A percentile compares a stretch with the other conserved stretches of the same genome.
phyloP scores from a whole-genome alignment of 2,329 filamentous ascomycete genomes.

The Sordariomycetes sp. region DNA sequence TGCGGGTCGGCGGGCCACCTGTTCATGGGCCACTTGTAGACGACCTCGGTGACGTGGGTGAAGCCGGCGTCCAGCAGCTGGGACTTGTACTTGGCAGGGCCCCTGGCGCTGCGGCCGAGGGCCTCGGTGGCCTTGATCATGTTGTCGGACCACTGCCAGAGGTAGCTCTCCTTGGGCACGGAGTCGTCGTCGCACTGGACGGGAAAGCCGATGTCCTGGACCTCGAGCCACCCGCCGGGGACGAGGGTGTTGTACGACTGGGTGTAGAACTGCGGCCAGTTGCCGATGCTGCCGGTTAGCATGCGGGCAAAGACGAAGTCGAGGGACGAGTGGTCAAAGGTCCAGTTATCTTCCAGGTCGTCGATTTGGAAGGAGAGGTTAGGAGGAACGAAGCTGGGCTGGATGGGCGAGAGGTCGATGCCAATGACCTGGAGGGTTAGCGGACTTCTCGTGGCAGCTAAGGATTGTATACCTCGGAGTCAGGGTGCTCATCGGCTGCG shows the following conservation, averaged over 20 bases:
- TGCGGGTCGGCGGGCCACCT: conserved; percentile 40
- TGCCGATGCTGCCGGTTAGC: conserved; percentile 18
- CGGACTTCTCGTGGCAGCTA: neutral
- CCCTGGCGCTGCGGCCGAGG: conserved; percentile 9
- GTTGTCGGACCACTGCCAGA: conserved; percentile 10
- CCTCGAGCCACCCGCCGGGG: conserved; percentile 46
- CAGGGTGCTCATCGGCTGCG: conserved; percentile 14
- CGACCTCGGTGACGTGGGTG: conserved; percentile 8
- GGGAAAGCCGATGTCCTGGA: conserved; percentile 35
- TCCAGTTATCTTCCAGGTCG: conserved; percentile 24
- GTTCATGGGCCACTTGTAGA: conserved; percentile 33
- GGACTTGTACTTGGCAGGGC: conserved; percentile 3
- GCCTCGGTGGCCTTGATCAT: conserved; percentile 13
- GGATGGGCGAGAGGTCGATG: conserved; percentile 23
- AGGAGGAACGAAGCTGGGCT: conserved; percentile 25
- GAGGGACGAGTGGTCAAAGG: conserved; percentile 17
- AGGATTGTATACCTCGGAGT: conserved; percentile 9
- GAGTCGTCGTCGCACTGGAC: conserved; percentile 15
- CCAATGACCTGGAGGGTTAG: conserved; percentile 14
- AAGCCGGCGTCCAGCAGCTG: conserved; percentile 12
- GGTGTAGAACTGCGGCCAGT: conserved; percentile 15
- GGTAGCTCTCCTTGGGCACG: conserved; percentile 6
- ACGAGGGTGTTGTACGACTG: conserved; percentile 26
- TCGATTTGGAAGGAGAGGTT: conserved; percentile 35
- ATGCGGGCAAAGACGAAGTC: conserved; percentile 25